phyloP scores from a whole-genome alignment of 1,284 basidiomycete species.

The Cyathus pygmaeus region DNA sequence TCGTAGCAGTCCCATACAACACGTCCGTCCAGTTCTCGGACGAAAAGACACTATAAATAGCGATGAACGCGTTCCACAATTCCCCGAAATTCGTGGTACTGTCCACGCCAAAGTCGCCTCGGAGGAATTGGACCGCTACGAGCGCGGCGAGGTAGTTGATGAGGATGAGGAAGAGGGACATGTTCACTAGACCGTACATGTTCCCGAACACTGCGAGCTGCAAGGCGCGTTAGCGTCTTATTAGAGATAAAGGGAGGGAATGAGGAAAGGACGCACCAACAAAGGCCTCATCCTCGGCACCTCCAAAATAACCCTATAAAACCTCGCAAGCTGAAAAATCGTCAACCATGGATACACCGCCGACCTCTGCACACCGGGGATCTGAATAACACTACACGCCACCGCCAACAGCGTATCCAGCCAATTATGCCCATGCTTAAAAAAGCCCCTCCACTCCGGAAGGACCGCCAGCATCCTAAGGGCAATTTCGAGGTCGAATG shows the following conservation, averaged over 20 bases:
- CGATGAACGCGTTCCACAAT: slow-evolving; percentile 89
- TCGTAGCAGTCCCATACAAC: slow-evolving; percentile 76
- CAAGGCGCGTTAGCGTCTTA: not conserved
- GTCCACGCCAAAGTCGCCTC: slow-evolving; percentile 78
- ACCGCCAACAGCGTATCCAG: slow-evolving; percentile 88
- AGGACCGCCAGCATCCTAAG: slow-evolving; percentile 79
- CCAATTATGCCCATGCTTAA: slow-evolving; percentile 75
- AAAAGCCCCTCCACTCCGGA: slow-evolving; percentile 88
- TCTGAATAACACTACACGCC: slow-evolving; percentile 84
- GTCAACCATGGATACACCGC: slow-evolving; percentile 90
- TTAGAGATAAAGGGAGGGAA: not conserved
- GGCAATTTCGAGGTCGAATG: slow-evolving; percentile 91
- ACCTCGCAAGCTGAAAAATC: slow-evolving; percentile 87
- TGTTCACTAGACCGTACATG: slow-evolving; percentile 91
- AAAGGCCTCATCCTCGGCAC: slow-evolving; percentile 88
- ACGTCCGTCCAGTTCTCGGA: slow-evolving; percentile 95
- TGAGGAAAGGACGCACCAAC: slow-evolving; percentile 55
- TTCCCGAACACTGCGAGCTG: slow-evolving; percentile 92
- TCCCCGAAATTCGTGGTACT: slow-evolving; percentile 86
- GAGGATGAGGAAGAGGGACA: slow-evolving; percentile 91
- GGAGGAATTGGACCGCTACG: slow-evolving; percentile 78
- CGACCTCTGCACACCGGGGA: slow-evolving; percentile 80
- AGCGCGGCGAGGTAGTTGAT: slow-evolving; percentile 91
- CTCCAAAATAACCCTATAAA: slow-evolving; percentile 93
- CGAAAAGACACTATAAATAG: slow-evolving; percentile 92